phyloP scores from a whole-genome alignment of 1,139 yeast genomes.

The Magnusiomyces suaveolens region DNA sequence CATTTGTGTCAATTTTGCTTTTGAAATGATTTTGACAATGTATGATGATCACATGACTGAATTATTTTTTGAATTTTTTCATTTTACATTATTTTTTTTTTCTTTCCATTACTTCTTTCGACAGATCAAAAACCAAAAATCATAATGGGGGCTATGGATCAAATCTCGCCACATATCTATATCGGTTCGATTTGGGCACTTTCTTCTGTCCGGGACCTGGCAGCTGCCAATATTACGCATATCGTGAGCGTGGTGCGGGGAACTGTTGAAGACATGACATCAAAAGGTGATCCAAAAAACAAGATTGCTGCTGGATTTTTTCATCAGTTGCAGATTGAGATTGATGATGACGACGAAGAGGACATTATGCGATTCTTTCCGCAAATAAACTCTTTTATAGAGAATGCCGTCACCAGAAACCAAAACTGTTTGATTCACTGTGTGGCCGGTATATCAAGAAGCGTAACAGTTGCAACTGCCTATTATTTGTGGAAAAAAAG shows the following conservation, averaged over 20 bases:
- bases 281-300: background rate
- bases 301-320: constrained; percentile 25
- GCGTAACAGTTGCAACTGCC: constrained; percentile 63
- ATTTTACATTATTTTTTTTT: background rate
- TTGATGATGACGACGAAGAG: constrained; percentile 55
- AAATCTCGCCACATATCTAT: constrained; percentile 28
- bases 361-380: constrained; percentile 56
- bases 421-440: constrained; percentile 33
- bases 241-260: constrained; percentile 63
- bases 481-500: constrained; percentile 49
- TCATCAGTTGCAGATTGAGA: constrained; percentile 50
- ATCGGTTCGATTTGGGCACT: constrained; percentile 30
- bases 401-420: constrained; percentile 41
- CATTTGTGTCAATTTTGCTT: no score
- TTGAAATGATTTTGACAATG: no score
- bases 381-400: constrained; percentile 56
- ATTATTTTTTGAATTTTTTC: background rate
- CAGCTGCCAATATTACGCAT: constrained; percentile 43
- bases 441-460: constrained; percentile 82
- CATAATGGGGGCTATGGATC: constrained; percentile 23
- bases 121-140: no score
- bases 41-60: no score
- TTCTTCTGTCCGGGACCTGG: constrained; percentile 24
- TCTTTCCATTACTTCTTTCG: background rate
- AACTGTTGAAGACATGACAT: constrained; percentile 30